A percentile compares a stretch with the other conserved stretches of the same genome.
These are phyloP conservation scores for Saccharomycopsis amapae DNA, from an alignment of 805 yeast species.

Conservation along the genomic window DNA sequence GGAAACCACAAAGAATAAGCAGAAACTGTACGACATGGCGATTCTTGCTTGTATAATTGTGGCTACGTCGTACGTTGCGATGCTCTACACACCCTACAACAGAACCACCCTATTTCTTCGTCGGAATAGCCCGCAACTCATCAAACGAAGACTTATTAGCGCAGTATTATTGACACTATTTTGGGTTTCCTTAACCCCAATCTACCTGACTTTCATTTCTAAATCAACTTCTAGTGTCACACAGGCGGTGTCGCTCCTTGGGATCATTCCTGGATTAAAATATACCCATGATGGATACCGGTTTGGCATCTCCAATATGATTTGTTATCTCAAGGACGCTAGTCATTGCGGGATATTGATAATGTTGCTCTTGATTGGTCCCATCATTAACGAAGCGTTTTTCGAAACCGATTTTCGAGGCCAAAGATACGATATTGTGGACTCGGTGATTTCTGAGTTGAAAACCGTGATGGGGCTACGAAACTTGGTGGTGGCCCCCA, in stretches of 20 bases:
- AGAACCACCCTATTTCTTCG: not conserved
- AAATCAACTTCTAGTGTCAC: conserved; percentile 4
- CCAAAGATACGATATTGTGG: conserved; percentile 1
- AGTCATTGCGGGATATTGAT: conserved; percentile 28
- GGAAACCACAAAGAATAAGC: too few relatives aligned
- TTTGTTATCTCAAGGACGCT: conserved; percentile 22
- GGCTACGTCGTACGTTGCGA: conserved; percentile 12
- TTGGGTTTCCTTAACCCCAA: conserved; percentile 4
- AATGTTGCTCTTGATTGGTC: conserved; percentile 41
- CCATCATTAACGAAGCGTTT: conserved; percentile 33
- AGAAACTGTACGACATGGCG: too few relatives aligned
- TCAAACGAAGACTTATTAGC: conserved; percentile 5
- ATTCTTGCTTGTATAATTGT: not conserved
- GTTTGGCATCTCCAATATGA: conserved; percentile 4
- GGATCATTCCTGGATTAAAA: conserved; percentile 33
- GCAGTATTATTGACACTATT: conserved; percentile 3
- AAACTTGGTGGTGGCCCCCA: conserved; percentile 62
- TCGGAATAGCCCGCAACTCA: conserved; percentile 6
- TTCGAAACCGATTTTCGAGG: conserved; percentile 22
- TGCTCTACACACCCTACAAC: conserved; percentile 8
- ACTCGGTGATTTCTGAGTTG: conserved; percentile 22
- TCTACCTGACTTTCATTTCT: not conserved
- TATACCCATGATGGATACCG: conserved; percentile 6
- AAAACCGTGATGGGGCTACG: conserved; percentile 37
- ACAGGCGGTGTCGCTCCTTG: conserved; percentile 25